Evolutionary conservation across 345 rosid species (phyloP).

Genomic region (Acer saccharum): DNA sequence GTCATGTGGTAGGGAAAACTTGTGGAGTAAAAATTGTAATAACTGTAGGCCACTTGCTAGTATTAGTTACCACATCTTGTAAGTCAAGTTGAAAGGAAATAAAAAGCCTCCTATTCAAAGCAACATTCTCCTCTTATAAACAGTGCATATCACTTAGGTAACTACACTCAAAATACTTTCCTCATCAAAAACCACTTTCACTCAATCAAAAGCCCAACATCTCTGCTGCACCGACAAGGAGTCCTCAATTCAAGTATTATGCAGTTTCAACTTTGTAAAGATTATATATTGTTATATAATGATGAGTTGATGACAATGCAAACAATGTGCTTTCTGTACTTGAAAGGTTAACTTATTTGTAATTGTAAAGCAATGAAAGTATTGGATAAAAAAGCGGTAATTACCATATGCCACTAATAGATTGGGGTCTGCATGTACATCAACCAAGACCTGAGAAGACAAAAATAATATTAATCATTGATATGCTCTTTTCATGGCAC

Average conservation of each 20-base stretch:
- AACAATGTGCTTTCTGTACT: background rate
- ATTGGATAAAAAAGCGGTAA: background rate
- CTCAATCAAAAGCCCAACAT: background rate
- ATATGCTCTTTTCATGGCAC: background rate
- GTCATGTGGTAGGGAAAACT: too few species aligned
- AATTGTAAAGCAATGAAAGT: slow-evolving; percentile 4
- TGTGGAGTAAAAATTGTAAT: too few species aligned
- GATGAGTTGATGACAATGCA: slow-evolving; percentile 1
- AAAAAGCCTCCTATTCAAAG: too few species aligned
- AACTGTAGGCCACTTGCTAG: too few species aligned
- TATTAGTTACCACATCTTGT: too few species aligned
- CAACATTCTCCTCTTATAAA: too few species aligned
- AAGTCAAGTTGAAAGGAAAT: too few species aligned
- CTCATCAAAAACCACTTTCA: background rate
- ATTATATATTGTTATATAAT: background rate
- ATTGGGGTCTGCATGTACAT: slow-evolving; percentile 69
- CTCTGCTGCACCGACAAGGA: background rate
- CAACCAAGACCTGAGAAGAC: slow-evolving; percentile 72
- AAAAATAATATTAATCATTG: slow-evolving; percentile 8
- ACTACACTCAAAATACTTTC: background rate
- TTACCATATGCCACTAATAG: slow-evolving; percentile 89
- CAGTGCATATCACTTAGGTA: too few species aligned
- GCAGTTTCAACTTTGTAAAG: background rate
- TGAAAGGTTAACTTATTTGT: background rate
- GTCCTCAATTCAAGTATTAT: background rate